Evolutionary conservation across 2,329 filamentous ascomycete species (phyloP).

Genomic region (Ceratocystiopsis sp.): DNA sequence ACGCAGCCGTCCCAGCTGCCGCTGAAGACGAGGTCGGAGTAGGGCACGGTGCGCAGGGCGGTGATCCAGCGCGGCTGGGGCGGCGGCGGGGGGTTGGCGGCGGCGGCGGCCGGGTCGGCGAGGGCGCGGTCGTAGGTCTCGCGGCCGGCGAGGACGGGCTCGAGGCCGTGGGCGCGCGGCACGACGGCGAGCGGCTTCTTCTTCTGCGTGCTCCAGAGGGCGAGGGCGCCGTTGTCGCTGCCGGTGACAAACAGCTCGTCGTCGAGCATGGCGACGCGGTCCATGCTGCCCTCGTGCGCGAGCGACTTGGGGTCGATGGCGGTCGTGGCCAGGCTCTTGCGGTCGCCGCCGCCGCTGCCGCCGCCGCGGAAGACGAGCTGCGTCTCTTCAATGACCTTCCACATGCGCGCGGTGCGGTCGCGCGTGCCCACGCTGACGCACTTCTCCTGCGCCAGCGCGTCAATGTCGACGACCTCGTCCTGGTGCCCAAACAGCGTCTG

Average conservation of each 20-base stretch:
- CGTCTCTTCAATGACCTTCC: constrained; percentile 92
- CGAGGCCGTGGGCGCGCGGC: constrained; percentile 69
- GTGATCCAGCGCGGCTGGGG: constrained; percentile 79
- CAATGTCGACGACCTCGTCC: constrained; percentile 72
- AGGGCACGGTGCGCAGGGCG: constrained; percentile 69
- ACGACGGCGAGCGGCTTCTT: constrained; percentile 84
- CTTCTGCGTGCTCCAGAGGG: constrained; percentile 77
- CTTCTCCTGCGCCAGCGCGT: constrained; percentile 67
- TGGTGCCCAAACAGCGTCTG: constrained; percentile 96
- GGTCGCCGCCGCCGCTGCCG: constrained; percentile 26
- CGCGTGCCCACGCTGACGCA: constrained; percentile 82
- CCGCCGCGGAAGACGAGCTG: constrained; percentile 91
- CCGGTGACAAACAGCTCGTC: constrained; percentile 84
- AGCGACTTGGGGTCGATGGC: constrained; percentile 10
- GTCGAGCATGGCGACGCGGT: constrained; percentile 79
- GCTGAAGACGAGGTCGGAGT: constrained; percentile 75
- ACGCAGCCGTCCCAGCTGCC: constrained; percentile 91
- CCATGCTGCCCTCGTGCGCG: constrained; percentile 67
- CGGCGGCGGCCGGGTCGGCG: constrained; percentile 67
- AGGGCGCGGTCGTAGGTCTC: constrained; percentile 19
- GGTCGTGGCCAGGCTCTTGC: constrained; percentile 23
- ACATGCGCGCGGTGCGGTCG: constrained; percentile 79
- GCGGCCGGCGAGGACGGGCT: constrained; percentile 49
- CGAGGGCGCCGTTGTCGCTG: constrained; percentile 74
- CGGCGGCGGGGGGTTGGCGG: constrained; percentile 43